Conservation (phyloP, 768 basidiomycete species). For the Tricholoma furcatifolium region DNA sequence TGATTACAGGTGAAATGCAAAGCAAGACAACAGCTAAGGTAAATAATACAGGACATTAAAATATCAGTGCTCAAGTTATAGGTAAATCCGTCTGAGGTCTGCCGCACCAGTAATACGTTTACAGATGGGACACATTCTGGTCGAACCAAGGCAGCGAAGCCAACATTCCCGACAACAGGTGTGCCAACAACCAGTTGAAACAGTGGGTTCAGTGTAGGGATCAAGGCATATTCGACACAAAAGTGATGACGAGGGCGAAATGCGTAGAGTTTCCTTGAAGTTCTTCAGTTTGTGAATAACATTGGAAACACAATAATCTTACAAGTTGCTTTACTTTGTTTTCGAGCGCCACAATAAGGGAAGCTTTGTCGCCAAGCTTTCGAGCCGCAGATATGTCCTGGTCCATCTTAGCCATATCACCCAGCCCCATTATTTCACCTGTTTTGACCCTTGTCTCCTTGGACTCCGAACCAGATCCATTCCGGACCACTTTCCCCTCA, state of each 20-base stretch:
- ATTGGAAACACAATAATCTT: constrained; percentile 16
- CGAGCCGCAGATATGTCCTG: constrained; percentile 48
- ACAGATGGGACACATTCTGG: constrained; percentile 84
- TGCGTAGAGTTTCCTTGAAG: constrained; percentile 41
- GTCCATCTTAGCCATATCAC: constrained; percentile 46
- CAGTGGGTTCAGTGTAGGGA: constrained; percentile 73
- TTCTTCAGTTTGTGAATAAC: not conserved
- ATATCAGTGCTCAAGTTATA: constrained; percentile 36
- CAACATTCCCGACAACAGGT: constrained; percentile 82
- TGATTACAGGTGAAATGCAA: not conserved
- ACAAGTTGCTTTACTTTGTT: constrained; percentile 60
- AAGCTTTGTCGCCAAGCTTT: constrained; percentile 44
- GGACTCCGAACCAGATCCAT: constrained; percentile 19
- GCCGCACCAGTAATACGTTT: constrained; percentile 78
- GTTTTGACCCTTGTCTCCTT: constrained; percentile 29
- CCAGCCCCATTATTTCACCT: constrained; percentile 39
- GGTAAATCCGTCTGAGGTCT: constrained; percentile 76
- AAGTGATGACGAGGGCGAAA: constrained; percentile 40
- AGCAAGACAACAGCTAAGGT: not conserved
- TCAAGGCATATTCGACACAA: constrained; percentile 82
- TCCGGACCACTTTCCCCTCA: constrained; percentile 39
- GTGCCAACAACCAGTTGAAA: constrained; percentile 87
- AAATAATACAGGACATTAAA: constrained; percentile 2
- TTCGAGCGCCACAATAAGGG: constrained; percentile 55
- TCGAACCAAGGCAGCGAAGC: constrained; percentile 80